A percentile compares a stretch with the other conserved stretches of the same genome.
Conservation (phyloP, 192 early-diverging fungal genomes). For the Neocallimastix lanati region DNA sequence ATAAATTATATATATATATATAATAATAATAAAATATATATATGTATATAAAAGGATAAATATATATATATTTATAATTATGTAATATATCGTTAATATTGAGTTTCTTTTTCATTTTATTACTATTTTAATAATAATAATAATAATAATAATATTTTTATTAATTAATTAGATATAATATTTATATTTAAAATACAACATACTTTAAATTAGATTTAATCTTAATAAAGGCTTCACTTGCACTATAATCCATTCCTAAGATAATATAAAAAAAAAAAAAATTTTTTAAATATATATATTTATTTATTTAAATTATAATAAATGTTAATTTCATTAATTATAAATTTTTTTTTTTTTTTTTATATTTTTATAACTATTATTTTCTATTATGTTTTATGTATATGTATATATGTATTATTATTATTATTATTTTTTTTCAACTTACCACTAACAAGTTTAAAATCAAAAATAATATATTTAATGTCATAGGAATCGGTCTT, state of each 20-base stretch:
- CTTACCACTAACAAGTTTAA: slow-evolving; percentile 9
- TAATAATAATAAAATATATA: no score
- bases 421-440: slow-evolving; percentile 28
- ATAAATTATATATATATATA: no score
- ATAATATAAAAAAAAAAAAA: background rate
- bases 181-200: no score
- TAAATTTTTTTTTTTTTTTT: slow-evolving; percentile 10
- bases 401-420: background rate
- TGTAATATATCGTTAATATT: no score
- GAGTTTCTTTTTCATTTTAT: no score
- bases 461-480: background rate
- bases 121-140: no score
- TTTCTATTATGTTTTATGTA: slow-evolving; percentile 4
- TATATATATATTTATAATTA: no score
- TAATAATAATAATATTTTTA: no score
- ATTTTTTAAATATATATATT: background rate
- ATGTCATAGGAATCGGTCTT: slow-evolving; percentile 6
- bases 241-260: background rate
- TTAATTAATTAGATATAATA: no score
- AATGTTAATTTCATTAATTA: no score
- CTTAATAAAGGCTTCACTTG: slow-evolving; percentile 1
- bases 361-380: slow-evolving; percentile 12
- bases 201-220: background rate
- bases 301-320: no score
- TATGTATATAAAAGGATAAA: no score